These are phyloP conservation scores for Candida schatavii DNA, from an alignment of 805 yeast genomes.

Conservation along the genomic window DNA sequence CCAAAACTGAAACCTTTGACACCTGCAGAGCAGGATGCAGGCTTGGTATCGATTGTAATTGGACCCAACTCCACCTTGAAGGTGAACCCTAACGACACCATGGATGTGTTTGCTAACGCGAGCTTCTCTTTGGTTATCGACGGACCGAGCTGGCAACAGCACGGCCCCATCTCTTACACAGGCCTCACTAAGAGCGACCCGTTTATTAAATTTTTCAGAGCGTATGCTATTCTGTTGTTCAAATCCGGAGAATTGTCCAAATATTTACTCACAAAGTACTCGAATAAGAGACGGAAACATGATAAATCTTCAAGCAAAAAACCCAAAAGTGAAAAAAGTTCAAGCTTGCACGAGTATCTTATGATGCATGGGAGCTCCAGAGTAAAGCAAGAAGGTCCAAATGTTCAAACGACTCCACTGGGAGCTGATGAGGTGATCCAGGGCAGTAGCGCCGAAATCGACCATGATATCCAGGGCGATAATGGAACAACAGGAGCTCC, in stretches of 20 bases:
- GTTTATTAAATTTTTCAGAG: slow-evolving; percentile 34
- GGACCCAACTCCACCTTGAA: slow-evolving; percentile 34
- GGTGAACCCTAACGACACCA: slow-evolving; percentile 31
- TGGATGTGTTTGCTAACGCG: slow-evolving; percentile 32
- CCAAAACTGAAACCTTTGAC: not conserved
- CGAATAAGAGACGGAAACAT: slow-evolving; percentile 9
- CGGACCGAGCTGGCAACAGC: slow-evolving; percentile 38
- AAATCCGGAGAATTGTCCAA: slow-evolving; percentile 32
- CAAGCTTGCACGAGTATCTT: not conserved
- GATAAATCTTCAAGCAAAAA: not conserved
- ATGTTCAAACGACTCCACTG: slow-evolving; percentile 4
- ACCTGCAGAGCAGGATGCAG: not conserved
- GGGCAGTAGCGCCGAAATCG: slow-evolving; percentile 5
- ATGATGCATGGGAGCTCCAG: slow-evolving; percentile 6
- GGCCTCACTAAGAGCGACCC: slow-evolving; percentile 42
- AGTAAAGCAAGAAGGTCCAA: slow-evolving; percentile 6
- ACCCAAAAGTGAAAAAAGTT: slow-evolving; percentile 4
- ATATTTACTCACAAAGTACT: slow-evolving; percentile 20
- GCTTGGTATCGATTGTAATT: slow-evolving; percentile 27
- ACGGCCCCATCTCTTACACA: slow-evolving; percentile 37
- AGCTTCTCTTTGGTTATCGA: slow-evolving; percentile 33
- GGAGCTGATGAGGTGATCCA: not conserved
- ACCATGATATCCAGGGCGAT: slow-evolving; percentile 6
- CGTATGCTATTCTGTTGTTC: slow-evolving; percentile 31
- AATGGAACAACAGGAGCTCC: too few relatives aligned